phyloP scores from a whole-genome alignment of 1,284 basidiomycete species.

The Papiliotrema fonsecae region DNA sequence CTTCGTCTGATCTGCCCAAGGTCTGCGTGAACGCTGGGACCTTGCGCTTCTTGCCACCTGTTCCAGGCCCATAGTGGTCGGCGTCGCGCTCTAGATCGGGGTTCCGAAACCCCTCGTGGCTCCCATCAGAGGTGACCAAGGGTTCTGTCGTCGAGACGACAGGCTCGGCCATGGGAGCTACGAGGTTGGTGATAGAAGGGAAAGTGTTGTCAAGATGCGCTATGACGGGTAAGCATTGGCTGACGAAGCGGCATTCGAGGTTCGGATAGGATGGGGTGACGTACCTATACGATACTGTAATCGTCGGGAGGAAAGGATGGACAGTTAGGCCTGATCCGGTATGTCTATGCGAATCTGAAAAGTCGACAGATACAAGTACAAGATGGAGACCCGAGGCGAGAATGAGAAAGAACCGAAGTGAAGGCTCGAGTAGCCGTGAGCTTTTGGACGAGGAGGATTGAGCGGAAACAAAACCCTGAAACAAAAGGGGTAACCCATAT shows the following conservation, averaged over 20 bases:
- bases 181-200: no score
- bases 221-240: no score
- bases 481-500: no score
- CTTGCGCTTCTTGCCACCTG: constrained; percentile 38
- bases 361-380: no score
- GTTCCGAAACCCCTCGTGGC: constrained; percentile 2
- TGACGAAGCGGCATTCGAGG: no score
- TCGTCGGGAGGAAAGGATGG: no score
- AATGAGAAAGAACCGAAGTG: not conserved
- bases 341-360: no score
- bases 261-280: no score
- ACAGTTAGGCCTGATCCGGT: no score
- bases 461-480: not conserved
- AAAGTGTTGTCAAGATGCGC: no score
- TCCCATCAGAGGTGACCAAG: not conserved
- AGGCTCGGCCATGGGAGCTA: no score
- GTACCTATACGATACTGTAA: no score
- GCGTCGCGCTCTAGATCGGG: constrained; percentile 18
- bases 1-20: constrained; percentile 4
- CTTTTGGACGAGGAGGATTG: not conserved
- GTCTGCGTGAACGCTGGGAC: constrained; percentile 21
- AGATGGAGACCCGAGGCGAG: not conserved
- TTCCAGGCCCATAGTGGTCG: constrained; percentile 22
- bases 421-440: not conserved
- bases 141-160: not conserved